Base-by-base conservation (phyloP, 768 basidiomycete genomes). In the Lentinus brumalis region DNA sequence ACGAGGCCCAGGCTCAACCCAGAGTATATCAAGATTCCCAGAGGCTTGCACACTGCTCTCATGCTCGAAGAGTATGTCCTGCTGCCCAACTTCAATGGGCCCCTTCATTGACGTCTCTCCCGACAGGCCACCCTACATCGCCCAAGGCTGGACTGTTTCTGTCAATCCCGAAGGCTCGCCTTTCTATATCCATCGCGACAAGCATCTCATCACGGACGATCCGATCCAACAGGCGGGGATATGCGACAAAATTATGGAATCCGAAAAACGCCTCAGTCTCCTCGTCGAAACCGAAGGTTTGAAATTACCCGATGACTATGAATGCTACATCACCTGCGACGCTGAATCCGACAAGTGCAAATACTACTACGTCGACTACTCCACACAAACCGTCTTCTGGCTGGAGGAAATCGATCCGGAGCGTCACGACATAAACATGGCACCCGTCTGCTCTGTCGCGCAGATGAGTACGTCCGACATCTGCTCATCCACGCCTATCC, bases 341-440 rank as follows among this genome's bases (percentile, higher is more conserved):
- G 38, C 30, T 14, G 50, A 35, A 9, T 45, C 50, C 9, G 54
- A 60, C 16, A 47, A 29, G 3, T 68, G 67, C 59, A 56, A 47
- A 32, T 70, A 70, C 46, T 70, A 71, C 56, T 41, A 65, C 15
- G 62, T 69, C 42, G 66, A 71, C 32, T 67, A 71, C 40, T 35
- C 55, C 5, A 61, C 50, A 6, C 62, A 60, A 21, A 56, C 59
- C 5, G 65, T 69, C 12, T 71, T 66, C 29, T 71, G 70, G 70
- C 59, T 69, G 12, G 51, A 66, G 38, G 64, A 67, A 18, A 18
- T 64, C 18, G 53, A 61, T 40, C 53, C 40, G 47, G 50, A 40
- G 47, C 26, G 29, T 32, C 35, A 53, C 42, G 53, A 51, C 21
- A 30, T 67, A 6, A 56, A 51, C 16, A 16, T 67, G 21, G 32